phyloP scores from a whole-genome alignment of 1,139 yeast genomes.

The Pichia inconspicua region DNA sequence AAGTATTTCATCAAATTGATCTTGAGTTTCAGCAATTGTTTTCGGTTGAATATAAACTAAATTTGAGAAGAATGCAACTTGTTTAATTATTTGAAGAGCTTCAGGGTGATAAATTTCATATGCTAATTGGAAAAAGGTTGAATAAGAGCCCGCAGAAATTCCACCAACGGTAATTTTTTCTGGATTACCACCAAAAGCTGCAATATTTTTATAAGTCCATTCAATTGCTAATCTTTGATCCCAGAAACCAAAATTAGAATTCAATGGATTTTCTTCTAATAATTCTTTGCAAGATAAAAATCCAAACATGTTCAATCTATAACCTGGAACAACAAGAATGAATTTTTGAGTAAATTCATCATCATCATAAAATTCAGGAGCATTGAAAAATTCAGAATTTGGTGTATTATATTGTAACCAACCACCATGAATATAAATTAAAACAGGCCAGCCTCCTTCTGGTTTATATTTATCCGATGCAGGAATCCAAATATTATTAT shows the following conservation, averaged over 20 bases:
- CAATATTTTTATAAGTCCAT: slow-evolving; percentile 32
- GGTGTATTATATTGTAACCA: slow-evolving; percentile 35
- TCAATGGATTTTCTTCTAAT: slow-evolving; percentile 23
- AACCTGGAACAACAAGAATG: slow-evolving; percentile 34
- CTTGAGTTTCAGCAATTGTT: slow-evolving; percentile 28
- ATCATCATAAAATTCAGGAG: slow-evolving; percentile 24
- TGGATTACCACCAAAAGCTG: slow-evolving; percentile 30
- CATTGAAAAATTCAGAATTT: slow-evolving; percentile 17
- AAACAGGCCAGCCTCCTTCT: slow-evolving; percentile 34
- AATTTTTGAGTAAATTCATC: slow-evolving; percentile 26
- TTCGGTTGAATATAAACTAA: slow-evolving; percentile 33
- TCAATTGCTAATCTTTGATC: slow-evolving; percentile 34
- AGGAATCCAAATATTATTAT: slow-evolving; percentile 36
- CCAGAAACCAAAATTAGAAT: slow-evolving; percentile 36
- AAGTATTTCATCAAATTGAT: slow-evolving; percentile 32
- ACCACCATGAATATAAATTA: slow-evolving; percentile 36
- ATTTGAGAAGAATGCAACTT: slow-evolving; percentile 31
- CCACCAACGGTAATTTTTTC: slow-evolving; percentile 28
- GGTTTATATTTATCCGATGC: slow-evolving; percentile 28
- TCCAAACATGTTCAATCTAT: slow-evolving; percentile 35
- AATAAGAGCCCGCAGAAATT: slow-evolving; percentile 30
- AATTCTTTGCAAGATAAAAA: slow-evolving; percentile 30
- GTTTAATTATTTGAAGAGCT: slow-evolving; percentile 31
- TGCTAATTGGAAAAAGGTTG: slow-evolving; percentile 32
- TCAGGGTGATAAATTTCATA: slow-evolving; percentile 33